Base-by-base conservation (phyloP, 139 green algal genomes). In the Astrephomene gubernaculifera region DNA sequence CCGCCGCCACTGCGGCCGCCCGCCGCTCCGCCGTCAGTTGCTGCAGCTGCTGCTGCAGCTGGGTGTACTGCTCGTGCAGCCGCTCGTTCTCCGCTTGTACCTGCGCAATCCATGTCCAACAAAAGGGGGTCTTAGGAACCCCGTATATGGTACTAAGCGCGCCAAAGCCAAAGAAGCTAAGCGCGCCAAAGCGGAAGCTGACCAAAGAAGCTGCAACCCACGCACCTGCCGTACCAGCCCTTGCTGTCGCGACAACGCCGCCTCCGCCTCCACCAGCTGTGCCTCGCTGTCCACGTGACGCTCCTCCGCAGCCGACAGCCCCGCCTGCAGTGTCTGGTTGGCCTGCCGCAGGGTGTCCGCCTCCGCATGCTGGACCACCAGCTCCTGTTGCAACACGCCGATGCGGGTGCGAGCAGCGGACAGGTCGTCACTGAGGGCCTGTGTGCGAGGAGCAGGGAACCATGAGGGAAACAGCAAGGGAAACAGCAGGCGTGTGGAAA, bases 191-290 rank as follows among this genome's bases (percentile, higher is more conserved):
- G 49, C 49, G 14, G 49, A 12, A 57, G 49, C 49, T 17, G 49
- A 12, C 49, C 49, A 12, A 57, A 25, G 14, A 2, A 27, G 17
- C 10, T 41, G 27, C 7, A 41, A 9, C 19, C 6, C 41, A 10
- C 39, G 68, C 31, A 84, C 78, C 81, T 74, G 53, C 2, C 60
- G 70, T 24, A 80, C 81, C n/a, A 80, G 57, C 10, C 35, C 81
- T 39, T 71, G 70, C 70, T 74, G 69, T 35, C 81, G 39, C 5
- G 81, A 65, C n/a, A 72, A 52, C 43, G 41, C 57, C n/a, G 57
- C 54, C 41, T 87, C 81, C 22, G 81, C 81, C 69, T 81, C 81
- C 41, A 67, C 57, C 31, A 87, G 41, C 31, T 74, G 54, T 31
- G 39, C 69, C 81, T 87, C 81, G 24, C 49, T 53, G 38, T 80